phyloP scores from a whole-genome alignment of 1,139 yeast genomes.

The Maudiozyma humilis region DNA sequence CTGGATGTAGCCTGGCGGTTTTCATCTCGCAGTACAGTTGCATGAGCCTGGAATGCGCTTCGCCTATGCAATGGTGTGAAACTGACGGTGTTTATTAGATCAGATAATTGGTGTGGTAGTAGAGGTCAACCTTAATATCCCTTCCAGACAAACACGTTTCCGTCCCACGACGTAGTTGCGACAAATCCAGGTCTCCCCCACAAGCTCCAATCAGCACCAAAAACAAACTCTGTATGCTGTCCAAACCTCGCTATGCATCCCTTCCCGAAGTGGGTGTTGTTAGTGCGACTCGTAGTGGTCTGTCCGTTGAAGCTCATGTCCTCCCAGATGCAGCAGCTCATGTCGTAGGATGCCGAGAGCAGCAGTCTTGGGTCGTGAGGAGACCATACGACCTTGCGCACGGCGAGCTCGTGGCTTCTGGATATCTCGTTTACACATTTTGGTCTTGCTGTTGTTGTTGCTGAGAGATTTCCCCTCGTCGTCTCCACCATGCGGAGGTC shows the following conservation, averaged over 20 bases:
- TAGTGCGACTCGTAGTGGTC: constrained; percentile 41
- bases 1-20: too few species aligned
- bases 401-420: constrained; percentile 84
- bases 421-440: constrained; percentile 46
- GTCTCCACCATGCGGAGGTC: constrained; percentile 65
- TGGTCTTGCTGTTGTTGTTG: constrained; percentile 36
- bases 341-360: constrained; percentile 78
- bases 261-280: constrained; percentile 33
- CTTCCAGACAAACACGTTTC: constrained; percentile 89
- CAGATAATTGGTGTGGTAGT: too few species aligned
- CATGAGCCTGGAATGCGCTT: too few species aligned
- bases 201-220: constrained; percentile 91
- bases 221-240: constrained; percentile 77
- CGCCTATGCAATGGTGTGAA: too few species aligned
- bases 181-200: constrained; percentile 98
- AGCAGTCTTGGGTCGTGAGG: constrained; percentile 73
- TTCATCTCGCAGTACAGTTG: too few species aligned
- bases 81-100: too few species aligned
- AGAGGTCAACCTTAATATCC: too few species aligned
- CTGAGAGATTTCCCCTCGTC: constrained; percentile 40
- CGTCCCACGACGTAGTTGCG: constrained; percentile 95
- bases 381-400: constrained; percentile 75
- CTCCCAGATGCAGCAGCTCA: constrained; percentile 83
- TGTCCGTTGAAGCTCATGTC: constrained; percentile 49
- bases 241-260: constrained; percentile 55